Evolutionary conservation across 495 filamentous ascomycete genomes (phyloP), one percentile per base, ranked within the genome.

Genomic region (Aspergillus homomorphus): DNA sequence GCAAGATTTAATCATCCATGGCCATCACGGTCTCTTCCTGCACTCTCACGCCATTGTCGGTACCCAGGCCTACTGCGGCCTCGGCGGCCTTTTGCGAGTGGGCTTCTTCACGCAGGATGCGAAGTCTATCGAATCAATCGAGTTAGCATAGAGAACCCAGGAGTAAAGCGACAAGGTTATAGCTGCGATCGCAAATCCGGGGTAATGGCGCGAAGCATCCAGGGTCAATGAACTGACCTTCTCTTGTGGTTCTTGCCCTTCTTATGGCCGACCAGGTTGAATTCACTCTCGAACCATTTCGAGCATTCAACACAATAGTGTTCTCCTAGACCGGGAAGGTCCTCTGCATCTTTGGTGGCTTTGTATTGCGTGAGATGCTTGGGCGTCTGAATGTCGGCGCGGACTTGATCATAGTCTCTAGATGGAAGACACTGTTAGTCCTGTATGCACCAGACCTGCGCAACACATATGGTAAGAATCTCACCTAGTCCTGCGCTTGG

Each of bases 291-390:
- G 70, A 93, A 97, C 87, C 89, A 97, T 77, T 96, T 97, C 42
- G 92, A 86, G 67, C 93, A 98, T 75, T 96, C 89, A n/a, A 88
- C 78, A 70, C 93, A 98, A 69, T 96, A 96, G 61, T 83, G 87
- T 66, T 80, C 76, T 5, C 93, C 93, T 24, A 96, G 76, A 0
- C 85, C 92, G 7, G 93, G 94, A 16, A 94, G 81, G 63, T 97
- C 93, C 68, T 96, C 93, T 19, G 82, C 74, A 23, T 89, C 87
- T 64, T 96, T 93, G 46, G 86, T 79, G 28, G 84, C 82, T 65
- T 91, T 89, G 79, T 86, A 88, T 51, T 89, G 82, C 42, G 80
- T 74, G 22, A 98, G 84, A 68, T 96, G 92, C 62, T 86, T 87
- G 8, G 88, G 80, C 15, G 84, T 87, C 54, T 72, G 76, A 51